phyloP scores from a whole-genome alignment of 2,329 filamentous ascomycete species.

The Eutypella sp. region DNA sequence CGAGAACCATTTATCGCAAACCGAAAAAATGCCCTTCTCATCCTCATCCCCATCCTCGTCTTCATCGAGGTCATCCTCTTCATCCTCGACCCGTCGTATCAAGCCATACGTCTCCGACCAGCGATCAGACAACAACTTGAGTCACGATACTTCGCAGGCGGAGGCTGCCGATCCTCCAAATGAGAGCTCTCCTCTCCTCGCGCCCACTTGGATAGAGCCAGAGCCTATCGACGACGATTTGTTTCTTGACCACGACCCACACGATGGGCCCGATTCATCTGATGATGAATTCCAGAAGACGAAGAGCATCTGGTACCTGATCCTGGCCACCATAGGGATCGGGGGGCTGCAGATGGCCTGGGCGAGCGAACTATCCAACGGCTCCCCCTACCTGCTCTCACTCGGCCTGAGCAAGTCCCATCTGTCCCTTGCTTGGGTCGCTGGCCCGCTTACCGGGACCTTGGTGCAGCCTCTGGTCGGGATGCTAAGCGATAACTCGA shows the following conservation, averaged over 20 bases:
- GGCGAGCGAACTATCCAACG: conserved; percentile 92
- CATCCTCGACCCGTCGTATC: conserved; percentile 13
- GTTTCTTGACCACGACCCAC: too few species aligned
- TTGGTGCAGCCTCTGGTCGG: conserved; percentile 80
- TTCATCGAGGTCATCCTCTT: conserved; percentile 21
- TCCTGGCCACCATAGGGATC: conserved; percentile 80
- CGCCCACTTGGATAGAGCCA: conserved; percentile 31
- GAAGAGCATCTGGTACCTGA: conserved; percentile 80
- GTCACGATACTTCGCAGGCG: conserved; percentile 18
- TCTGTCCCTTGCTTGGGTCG: conserved; percentile 81
- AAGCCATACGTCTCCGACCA: conserved; percentile 19
- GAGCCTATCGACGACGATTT: conserved; percentile 31
- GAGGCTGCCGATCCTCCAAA: conserved; percentile 25
- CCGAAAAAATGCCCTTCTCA: too few species aligned
- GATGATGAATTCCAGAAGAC: conserved; percentile 54
- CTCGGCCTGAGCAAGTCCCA: conserved; percentile 78
- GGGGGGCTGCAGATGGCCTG: conserved; percentile 90
- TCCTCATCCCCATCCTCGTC: conserved; percentile 42
- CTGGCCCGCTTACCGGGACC: conserved; percentile 71
- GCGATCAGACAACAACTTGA: conserved; percentile 14
- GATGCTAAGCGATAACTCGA: conserved; percentile 74
- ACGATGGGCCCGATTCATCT: conserved; percentile 28
- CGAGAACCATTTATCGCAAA: too few species aligned
- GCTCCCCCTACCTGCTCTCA: conserved; percentile 77
- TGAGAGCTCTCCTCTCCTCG: conserved; percentile 47